phyloP scores from a whole-genome alignment of 148 eudicot species.

The Rhododendron molle region DNA sequence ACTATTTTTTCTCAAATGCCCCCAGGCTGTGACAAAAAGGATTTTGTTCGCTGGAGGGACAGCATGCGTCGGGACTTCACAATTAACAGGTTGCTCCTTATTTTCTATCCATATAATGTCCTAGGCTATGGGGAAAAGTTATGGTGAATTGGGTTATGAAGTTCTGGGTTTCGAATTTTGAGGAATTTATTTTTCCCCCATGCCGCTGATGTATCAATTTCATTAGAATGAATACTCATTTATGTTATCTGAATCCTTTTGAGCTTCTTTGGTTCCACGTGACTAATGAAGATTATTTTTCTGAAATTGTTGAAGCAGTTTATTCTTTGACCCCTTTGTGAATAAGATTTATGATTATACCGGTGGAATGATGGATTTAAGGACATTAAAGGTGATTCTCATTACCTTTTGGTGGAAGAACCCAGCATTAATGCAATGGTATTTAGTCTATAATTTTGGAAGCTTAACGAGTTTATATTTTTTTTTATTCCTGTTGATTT shows the following conservation, averaged over 20 bases:
- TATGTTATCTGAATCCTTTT: constrained; percentile 1
- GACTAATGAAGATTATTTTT: constrained; percentile 10
- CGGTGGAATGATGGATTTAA: constrained; percentile 68
- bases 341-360: constrained; percentile 69
- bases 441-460: not conserved
- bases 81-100: constrained; percentile 57
- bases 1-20: constrained; percentile 26
- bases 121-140: not conserved
- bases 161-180: not conserved
- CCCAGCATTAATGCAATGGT: not conserved
- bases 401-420: not conserved
- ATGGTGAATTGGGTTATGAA: not conserved
- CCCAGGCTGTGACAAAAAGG: constrained; percentile 47
- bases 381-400: constrained; percentile 54
- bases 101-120: not conserved
- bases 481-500: constrained; percentile 14
- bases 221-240: not conserved
- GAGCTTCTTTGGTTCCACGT: constrained; percentile 2
- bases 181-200: not conserved
- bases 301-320: constrained; percentile 45
- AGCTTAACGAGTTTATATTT: not conserved
- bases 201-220: constrained; percentile 2
- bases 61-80: constrained; percentile 80
- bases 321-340: constrained; percentile 75
- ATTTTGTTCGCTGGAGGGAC: constrained; percentile 59